phyloP scores from a whole-genome alignment of 2,329 filamentous ascomycete genomes.

The Cryphonectria parasitica region DNA sequence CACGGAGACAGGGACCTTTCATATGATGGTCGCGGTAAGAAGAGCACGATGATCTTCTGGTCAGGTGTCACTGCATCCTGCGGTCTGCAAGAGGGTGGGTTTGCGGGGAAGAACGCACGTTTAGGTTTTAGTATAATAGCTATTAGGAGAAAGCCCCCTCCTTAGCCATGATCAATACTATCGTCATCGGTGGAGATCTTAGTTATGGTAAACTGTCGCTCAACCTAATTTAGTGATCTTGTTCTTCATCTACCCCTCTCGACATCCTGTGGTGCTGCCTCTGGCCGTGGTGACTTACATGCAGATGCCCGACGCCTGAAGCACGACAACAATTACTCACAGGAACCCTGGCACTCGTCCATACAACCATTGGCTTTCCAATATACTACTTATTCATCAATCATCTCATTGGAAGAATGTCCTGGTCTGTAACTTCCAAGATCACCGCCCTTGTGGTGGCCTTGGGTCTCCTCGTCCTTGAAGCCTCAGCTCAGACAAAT shows the following conservation, averaged over 20 bases:
- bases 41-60: not conserved
- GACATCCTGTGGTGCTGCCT: not conserved
- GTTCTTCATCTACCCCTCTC: not conserved
- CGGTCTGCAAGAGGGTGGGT: slow-evolving; percentile 3
- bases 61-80: slow-evolving; percentile 8
- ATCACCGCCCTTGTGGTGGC: not conserved
- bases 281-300: not conserved
- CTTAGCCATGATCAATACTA: not conserved
- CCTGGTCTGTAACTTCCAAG: not conserved
- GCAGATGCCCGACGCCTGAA: not conserved
- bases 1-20: not conserved
- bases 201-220: not conserved
- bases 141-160: not conserved
- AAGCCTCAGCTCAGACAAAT: slow-evolving; percentile 9
- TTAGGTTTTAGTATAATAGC: not conserved
- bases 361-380: not conserved
- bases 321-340: not conserved
- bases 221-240: not conserved
- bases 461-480: not conserved
- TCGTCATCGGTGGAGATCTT: not conserved
- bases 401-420: slow-evolving; percentile 13
- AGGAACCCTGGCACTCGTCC: not conserved
- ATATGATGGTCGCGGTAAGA: not conserved
- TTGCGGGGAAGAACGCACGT: not conserved
- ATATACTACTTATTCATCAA: not conserved